These are phyloP conservation scores for Wickerhamiella occidentalis DNA, from an alignment of 805 yeast species.

Conservation along the genomic window DNA sequence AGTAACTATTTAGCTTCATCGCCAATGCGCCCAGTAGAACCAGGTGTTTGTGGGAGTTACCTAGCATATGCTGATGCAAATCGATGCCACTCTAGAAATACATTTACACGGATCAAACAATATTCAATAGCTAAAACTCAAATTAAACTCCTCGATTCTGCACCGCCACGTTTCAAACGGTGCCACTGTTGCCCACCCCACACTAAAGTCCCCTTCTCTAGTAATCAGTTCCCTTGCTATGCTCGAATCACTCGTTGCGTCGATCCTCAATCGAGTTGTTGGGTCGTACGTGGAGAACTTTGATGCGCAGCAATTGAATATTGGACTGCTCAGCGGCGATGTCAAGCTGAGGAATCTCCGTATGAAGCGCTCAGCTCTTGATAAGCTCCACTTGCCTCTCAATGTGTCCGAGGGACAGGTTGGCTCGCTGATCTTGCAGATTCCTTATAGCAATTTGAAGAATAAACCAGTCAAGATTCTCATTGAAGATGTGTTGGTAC, in stretches of 20 bases:
- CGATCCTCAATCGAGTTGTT: conserved; percentile 32
- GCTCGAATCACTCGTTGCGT: conserved; percentile 36
- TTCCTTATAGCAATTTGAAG: conserved; percentile 93
- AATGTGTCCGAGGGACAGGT: conserved; percentile 81
- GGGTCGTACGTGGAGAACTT: conserved; percentile 73
- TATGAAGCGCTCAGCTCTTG: conserved; percentile 79
- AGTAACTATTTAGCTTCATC: background rate
- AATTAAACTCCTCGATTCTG: background rate
- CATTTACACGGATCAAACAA: no score
- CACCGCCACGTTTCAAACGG: background rate
- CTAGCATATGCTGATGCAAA: no score
- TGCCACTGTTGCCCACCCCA: background rate
- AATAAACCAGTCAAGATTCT: conserved; percentile 81
- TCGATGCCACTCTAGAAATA: no score
- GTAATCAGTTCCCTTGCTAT: conserved; percentile 19
- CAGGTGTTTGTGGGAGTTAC: no score
- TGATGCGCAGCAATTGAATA: conserved; percentile 87
- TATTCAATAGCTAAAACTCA: no score
- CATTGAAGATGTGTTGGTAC: conserved; percentile 73
- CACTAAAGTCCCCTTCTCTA: background rate
- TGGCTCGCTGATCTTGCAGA: conserved; percentile 79
- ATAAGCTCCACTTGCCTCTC: conserved; percentile 71
- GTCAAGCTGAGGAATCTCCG: conserved; percentile 69
- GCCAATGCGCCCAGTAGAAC: no score
- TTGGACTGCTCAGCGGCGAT: conserved; percentile 97